phyloP scores from a whole-genome alignment of 2,329 filamentous ascomycete genomes.

The Pseudogymnoascus sp. region DNA sequence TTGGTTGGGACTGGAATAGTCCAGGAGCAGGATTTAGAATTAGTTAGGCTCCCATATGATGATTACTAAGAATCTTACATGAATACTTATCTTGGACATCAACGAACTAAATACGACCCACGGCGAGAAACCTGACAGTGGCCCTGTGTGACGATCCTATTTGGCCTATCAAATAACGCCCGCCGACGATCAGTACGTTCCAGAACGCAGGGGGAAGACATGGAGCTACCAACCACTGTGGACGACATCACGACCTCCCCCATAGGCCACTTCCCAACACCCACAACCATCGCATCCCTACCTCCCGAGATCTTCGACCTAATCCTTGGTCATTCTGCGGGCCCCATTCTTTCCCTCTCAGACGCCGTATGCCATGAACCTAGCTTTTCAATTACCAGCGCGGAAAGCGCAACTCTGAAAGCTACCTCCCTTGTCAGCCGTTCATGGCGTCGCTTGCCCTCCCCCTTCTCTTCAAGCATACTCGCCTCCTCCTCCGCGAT shows the following conservation, averaged over 20 bases:
- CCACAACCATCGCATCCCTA: constrained; percentile 30
- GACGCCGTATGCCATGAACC: constrained; percentile 44
- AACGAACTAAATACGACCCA: background rate
- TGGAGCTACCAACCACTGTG: background rate
- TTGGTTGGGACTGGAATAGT: background rate
- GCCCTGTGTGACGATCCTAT: background rate
- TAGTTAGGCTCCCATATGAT: background rate
- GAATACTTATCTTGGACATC: background rate
- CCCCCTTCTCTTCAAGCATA: constrained; percentile 52
- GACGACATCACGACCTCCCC: no score
- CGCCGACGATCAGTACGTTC: background rate
- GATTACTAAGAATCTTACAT: background rate
- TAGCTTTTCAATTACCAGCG: constrained; percentile 34
- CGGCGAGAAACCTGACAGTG: background rate
- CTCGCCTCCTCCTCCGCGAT: constrained; percentile 31
- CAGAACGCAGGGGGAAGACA: background rate
- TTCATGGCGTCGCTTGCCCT: constrained; percentile 44
- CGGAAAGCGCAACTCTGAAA: constrained; percentile 43
- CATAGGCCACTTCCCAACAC: background rate
- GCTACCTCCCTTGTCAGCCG: constrained; percentile 46
- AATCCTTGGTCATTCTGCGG: constrained; percentile 49
- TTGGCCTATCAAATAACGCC: background rate
- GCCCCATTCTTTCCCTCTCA: constrained; percentile 40
- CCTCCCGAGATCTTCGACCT: constrained; percentile 55
- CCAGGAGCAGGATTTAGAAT: background rate